Conservation (phyloP, 208 protist genomes). For the Trypanosoma platydactyli region DNA sequence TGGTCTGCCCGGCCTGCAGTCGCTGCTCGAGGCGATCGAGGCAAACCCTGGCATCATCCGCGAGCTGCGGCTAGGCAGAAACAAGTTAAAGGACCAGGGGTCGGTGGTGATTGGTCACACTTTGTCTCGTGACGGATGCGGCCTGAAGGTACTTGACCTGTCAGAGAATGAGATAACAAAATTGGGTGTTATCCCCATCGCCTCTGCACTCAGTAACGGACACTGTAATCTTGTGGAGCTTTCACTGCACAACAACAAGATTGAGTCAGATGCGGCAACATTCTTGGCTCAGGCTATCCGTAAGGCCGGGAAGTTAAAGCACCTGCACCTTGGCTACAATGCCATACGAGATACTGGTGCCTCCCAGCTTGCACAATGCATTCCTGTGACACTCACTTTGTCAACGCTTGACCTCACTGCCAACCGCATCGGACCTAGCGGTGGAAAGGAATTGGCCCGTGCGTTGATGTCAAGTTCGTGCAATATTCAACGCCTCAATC, state of each 20-base stretch:
- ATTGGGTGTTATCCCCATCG: constrained; percentile 80
- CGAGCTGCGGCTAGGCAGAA: constrained; percentile 83
- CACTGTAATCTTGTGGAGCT: constrained; percentile 80
- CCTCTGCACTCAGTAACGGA: constrained; percentile 51
- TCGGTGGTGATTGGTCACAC: constrained; percentile 78
- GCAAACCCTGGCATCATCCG: constrained; percentile 73
- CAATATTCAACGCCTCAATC: constrained; percentile 82
- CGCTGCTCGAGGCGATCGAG: constrained; percentile 79
- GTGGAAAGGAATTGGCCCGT: constrained; percentile 59
- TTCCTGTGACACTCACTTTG: constrained; percentile 48
- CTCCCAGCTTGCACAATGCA: constrained; percentile 58
- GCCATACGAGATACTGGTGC: constrained; percentile 76
- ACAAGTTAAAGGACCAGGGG: constrained; percentile 84
- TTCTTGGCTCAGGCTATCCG: constrained; percentile 64
- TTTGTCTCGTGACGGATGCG: constrained; percentile 65
- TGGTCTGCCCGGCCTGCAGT: constrained; percentile 71
- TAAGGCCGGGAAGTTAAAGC: constrained; percentile 59
- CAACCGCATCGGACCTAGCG: constrained; percentile 78
- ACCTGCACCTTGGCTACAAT: constrained; percentile 91
- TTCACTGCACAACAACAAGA: constrained; percentile 90
- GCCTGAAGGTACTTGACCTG: constrained; percentile 86
- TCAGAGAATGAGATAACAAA: constrained; percentile 87
- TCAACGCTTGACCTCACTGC: constrained; percentile 87
- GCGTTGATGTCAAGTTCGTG: constrained; percentile 56
- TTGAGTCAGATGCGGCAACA: constrained; percentile 70